Evolutionary conservation across 345 rosid species (phyloP), one percentile per base, ranked within the genome.

Genomic region (Arabidopsis suecica): DNA sequence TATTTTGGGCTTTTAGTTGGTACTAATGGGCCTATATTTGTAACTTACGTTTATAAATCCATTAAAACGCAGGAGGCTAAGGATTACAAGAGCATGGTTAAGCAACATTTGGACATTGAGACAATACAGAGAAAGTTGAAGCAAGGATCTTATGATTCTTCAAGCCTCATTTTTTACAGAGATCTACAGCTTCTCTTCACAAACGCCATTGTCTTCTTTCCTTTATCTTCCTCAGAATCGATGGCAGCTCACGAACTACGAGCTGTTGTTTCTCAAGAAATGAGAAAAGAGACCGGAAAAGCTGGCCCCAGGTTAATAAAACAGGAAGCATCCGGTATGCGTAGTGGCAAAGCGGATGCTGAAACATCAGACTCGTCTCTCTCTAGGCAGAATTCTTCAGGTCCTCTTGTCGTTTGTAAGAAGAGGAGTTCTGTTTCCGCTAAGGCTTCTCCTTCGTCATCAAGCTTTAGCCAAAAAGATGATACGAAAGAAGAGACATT

Each of bases 181-280:
- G 96, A 91, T 71, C 74, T 91, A 7, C 79, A 84, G 55, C 92
- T 88, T 78, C 88, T 91, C 76, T 81, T 88, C 81, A 82, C 81
- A 72, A 91, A 91, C 72, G 86, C 83, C 57, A 59, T 87, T 44
- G 78, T 82, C 72, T 87, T 83, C 80, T 91, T 85, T 68, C 82
- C 92, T 51, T 79, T 72, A 32, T 63, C 83, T 33, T 88, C 94
- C 5, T 61, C 68, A 1, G 86, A 87, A 63, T 87, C 82, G 7
- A 54, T 22, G 64, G 71, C 91, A 2, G 91, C 97, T 57, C 82
- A 66, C 16, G 80, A 89, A 44, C 83, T 91, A 33, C 81, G 86
- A 72, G 55, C 63, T 13, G 79, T 86, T 37, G 79, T 89, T 37
- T 80, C 74, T 5, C 20, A 62, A 25, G 80, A 86, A 59, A 58